These are phyloP conservation scores for Allomyces javanicus DNA, from an alignment of 192 early-diverging fungal species.

Conservation along the genomic window DNA sequence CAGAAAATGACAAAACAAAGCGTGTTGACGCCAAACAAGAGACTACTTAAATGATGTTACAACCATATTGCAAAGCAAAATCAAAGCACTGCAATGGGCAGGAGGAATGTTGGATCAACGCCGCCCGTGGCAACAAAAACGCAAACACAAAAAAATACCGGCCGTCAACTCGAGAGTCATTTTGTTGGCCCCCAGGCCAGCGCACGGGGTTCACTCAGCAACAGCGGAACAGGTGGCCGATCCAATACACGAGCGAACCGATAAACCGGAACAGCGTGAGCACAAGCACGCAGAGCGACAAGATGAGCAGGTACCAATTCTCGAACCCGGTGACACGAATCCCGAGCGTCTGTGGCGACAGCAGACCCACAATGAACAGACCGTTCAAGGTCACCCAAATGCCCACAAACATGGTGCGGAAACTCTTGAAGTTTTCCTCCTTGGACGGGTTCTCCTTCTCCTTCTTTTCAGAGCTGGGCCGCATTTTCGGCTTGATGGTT, in stretches of 20 bases:
- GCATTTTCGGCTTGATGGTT: too few species aligned
- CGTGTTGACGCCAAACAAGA: too few species aligned
- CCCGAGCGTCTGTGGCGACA: neutral
- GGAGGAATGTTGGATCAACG: too few species aligned
- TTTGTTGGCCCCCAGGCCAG: too few species aligned
- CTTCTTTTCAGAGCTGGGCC: neutral
- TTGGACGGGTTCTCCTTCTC: neutral
- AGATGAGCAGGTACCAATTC: neutral
- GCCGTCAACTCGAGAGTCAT: too few species aligned
- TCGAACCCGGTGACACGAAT: neutral
- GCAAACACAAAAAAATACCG: too few species aligned
- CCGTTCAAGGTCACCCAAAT: conserved; percentile 23
- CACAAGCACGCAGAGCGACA: neutral
- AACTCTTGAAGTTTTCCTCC: conserved; percentile 23
- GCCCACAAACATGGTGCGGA: conserved; percentile 26
- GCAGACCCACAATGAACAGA: conserved; percentile 8
- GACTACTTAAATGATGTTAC: too few species aligned
- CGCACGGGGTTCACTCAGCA: neutral
- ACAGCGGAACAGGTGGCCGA: neutral
- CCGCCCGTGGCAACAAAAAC: too few species aligned
- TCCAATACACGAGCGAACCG: neutral
- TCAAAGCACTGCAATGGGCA: too few species aligned
- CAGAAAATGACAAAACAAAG: too few species aligned
- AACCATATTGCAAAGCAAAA: too few species aligned
- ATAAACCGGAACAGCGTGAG: neutral